These are phyloP conservation scores for Calonectria pteridis DNA, from an alignment of 2,329 filamentous ascomycete genomes.

Conservation along the genomic window DNA sequence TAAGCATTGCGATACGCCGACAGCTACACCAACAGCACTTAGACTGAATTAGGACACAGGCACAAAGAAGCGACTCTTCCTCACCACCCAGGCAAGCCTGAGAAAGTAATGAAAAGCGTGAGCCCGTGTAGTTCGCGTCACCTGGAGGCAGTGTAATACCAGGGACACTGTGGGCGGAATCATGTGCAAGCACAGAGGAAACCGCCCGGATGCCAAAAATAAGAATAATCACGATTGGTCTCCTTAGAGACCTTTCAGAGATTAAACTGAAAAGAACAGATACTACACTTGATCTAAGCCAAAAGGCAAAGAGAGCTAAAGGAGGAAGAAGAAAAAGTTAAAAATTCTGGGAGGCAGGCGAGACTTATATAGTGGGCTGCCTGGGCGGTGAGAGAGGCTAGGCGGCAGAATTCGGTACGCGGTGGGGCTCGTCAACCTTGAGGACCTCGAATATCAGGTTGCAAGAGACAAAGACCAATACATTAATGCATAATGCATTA, in stretches of 20 bases:
- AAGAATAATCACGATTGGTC: constrained; percentile 83
- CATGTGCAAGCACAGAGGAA: constrained; percentile 54
- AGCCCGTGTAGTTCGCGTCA: constrained; percentile 50
- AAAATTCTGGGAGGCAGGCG: constrained; percentile 24
- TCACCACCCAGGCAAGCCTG: constrained; percentile 49
- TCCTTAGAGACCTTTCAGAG: constrained; percentile 85
- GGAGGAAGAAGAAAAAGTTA: constrained; percentile 47
- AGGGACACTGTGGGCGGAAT: constrained; percentile 53
- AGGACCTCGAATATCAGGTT: neutral
- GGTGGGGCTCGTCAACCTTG: neutral
- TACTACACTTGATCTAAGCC: constrained; percentile 96
- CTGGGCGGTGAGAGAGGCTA: constrained; percentile 43
- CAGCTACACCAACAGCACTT: no score
- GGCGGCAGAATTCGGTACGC: constrained; percentile 43
- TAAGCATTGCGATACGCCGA: no score
- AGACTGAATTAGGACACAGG: no score
- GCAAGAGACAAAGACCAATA: neutral
- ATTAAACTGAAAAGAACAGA: constrained; percentile 99
- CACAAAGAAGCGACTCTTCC: constrained; percentile 42
- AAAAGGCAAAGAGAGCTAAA: constrained; percentile 65
- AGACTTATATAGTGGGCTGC: constrained; percentile 35
- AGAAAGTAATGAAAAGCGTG: constrained; percentile 51
- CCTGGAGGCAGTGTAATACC: constrained; percentile 58
- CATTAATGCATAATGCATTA: neutral
- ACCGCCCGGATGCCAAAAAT: constrained; percentile 60